Evolutionary conservation across 768 basidiomycete genomes (phyloP).

Genomic region (Hygrophorus russula): DNA sequence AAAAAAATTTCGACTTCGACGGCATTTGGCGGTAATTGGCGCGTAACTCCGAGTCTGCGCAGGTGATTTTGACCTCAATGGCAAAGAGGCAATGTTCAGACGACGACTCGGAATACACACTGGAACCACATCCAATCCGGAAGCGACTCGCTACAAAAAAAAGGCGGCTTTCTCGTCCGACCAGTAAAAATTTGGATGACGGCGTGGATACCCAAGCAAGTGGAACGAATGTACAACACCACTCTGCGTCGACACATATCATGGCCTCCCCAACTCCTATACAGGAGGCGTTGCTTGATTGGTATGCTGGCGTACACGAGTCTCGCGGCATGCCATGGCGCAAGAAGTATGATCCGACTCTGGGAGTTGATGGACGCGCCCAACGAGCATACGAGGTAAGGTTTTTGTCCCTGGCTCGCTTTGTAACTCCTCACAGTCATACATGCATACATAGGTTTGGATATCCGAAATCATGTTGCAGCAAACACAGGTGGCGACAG

Average conservation of each 20-base stretch:
- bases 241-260: constrained; percentile 30
- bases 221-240: background rate
- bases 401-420: background rate
- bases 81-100: background rate
- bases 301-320: constrained; percentile 63
- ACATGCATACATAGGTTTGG: constrained; percentile 59
- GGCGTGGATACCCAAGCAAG: background rate
- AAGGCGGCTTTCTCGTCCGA: background rate
- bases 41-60: no score
- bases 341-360: constrained; percentile 48
- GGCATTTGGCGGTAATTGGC: no score
- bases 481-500: constrained; percentile 88
- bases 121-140: background rate
- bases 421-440: background rate
- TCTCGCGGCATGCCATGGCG: constrained; percentile 89
- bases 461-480: constrained; percentile 93
- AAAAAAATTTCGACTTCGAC: no score
- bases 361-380: constrained; percentile 47
- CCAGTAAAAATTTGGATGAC: background rate
- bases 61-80: background rate
- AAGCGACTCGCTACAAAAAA: background rate
- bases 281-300: constrained; percentile 42
- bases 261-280: constrained; percentile 29
- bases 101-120: background rate
- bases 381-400: constrained; percentile 89